Evolutionary conservation across 1,284 basidiomycete species (phyloP).

Genomic region (Phellinidium pouzarii): DNA sequence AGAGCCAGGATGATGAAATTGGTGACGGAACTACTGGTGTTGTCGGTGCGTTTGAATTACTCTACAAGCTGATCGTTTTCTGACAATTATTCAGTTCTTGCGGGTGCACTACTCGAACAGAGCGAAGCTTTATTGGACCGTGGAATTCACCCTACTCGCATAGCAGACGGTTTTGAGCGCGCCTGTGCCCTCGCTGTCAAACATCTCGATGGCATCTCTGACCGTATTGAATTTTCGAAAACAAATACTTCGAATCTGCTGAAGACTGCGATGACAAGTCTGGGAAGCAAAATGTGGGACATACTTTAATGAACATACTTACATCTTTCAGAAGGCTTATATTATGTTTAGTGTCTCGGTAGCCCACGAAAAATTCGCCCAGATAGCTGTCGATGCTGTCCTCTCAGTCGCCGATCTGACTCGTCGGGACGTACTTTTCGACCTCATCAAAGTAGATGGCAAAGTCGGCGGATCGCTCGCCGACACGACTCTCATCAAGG

Average conservation of each 20-base stretch:
- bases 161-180: conserved; percentile 25
- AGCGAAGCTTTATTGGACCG: conserved; percentile 89
- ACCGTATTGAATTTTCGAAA: conserved; percentile 80
- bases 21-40: conserved; percentile 99
- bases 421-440: conserved; percentile 93
- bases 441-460: conserved; percentile 98
- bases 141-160: conserved; percentile 79
- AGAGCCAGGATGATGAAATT: conserved; percentile 99
- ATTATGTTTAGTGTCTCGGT: conserved; percentile 76
- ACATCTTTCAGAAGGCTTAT: conserved; percentile 6
- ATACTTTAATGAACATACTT: background rate
- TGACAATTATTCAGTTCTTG: conserved; percentile 61
- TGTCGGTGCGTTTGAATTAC: conserved; percentile 63
- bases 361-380: conserved; percentile 90
- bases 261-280: conserved; percentile 92
- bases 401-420: conserved; percentile 93
- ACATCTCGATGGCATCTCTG: conserved; percentile 90
- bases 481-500: conserved; percentile 89
- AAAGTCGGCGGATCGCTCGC: conserved; percentile 97
- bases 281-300: conserved; percentile 91
- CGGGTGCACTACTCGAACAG: conserved; percentile 91
- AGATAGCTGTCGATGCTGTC: conserved; percentile 97
- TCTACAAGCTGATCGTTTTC: background rate
- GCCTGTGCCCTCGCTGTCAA: conserved; percentile 41
- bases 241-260: conserved; percentile 82